Evolutionary conservation across 495 filamentous ascomycete genomes (phyloP), one percentile per base, ranked within the genome.

Genomic region (Filosporella fistucella): DNA sequence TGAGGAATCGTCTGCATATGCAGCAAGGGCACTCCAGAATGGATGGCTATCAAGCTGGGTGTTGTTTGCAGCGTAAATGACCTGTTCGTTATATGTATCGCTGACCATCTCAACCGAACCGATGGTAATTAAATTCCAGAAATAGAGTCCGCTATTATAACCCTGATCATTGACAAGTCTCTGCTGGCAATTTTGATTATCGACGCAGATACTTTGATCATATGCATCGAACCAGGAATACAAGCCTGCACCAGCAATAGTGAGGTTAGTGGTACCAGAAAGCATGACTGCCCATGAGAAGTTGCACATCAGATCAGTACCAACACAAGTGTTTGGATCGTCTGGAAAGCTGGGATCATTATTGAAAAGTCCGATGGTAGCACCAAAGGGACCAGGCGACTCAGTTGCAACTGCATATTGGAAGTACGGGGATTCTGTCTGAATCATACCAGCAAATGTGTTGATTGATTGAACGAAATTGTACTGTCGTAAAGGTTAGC

Each of bases 381-480:
- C 22, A 17, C 18, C 30, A 25, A 56, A 56, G 14, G 48, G 10
- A 70, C 61, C 22, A 68, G 54, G 54, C 16, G 54, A 46, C 16
- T 45, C 34, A 1, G 54, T 45, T 7, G 49, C 44, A 24, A 22
- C 25, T 1, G 41, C 24, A 26, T 42, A 35, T 49, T 54, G 51
- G 32, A 39, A 58, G 26, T 58, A 58, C n/a, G 55, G 52, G 2
- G 52, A 47, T 45, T 58, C 55, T 22, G 51, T 58, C 43, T 42
- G 45, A n/a, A 49, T 38, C 63, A 84, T 78, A 21, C 83, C 82
- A 55, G 78, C 80, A 58, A 83, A 82, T 45, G 89, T 71, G 51
- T 86, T 81, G 54, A 74, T 70, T 3, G 86, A 82, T 32, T 72
- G 74, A 38, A 68, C 63, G 55, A 91, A 70, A 46, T 91, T 82